Base-by-base conservation (phyloP, 2,329 filamentous ascomycete species). In the Calonectria montana region DNA sequence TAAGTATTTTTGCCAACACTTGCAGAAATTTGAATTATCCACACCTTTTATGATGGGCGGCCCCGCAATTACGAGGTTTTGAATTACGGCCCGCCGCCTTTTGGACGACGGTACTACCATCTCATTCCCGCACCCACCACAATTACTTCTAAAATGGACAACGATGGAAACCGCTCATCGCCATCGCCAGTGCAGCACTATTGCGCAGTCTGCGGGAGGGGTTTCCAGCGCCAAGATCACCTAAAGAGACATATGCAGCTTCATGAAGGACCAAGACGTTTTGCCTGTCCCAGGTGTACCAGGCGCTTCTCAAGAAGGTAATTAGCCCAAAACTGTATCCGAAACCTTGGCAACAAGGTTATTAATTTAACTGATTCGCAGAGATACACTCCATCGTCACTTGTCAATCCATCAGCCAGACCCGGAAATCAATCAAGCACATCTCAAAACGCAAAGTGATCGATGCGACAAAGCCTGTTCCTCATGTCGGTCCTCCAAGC, bases 311-410 rank as follows among this genome's bases (percentile, higher is more conserved):
- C 53, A 8, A 15, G 53, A 57, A 37, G 53, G 53, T 57, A 37
- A 5, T 12, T 7, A 9, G n/a, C 1, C 1, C 10, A 6, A 23
- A 4, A 10, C n/a, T 5, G 1, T 2, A 3, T 6, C 2, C 8
- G 4, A 25, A 35, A 9, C 9, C 31, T 15, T 18, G n/a, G 1
- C n/a, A 25, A 18, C 16, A 6, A 21, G 0, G 1, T 18, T 16
- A 15, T 18, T 39, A 25, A 57, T 31, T 18, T 4, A 39, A 10
- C 4, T 5, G 29, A 2, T 23, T 31, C 21, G 16, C 18, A 57
- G 53, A 39, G 53, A 57, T 15, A 57, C 53, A 7, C 53, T 57
- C 31, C 18, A 57, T 15, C 53, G 53, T 6, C 53, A 57, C 27
- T 37, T 57, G 31, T 57, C 35, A 7, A 39, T 13, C 4, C 53